Conservation (phyloP, 176 grass and related monocot genomes). For the Hordeum vulgare region MorexV3_pseudomolecules_assembly NC_058522.1:14368641-14369140, state of each 20-base stretch:
- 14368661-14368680: too few species aligned
- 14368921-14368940: slow-evolving; percentile 12
- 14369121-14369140: neutral
- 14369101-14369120: neutral
- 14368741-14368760: too few species aligned
- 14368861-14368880: slow-evolving; percentile 9
- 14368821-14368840: too few species aligned
- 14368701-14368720: too few species aligned
- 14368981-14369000: neutral
- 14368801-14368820: too few species aligned
- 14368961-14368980: neutral
- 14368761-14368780: too few species aligned
- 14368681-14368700: too few species aligned
- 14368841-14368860: slow-evolving; percentile 1
- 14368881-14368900: slow-evolving; percentile 32
- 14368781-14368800: too few species aligned
- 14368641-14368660: too few species aligned
- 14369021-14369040: neutral
- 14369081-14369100: neutral
- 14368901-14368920: slow-evolving; percentile 6
- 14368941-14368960: neutral
- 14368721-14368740: too few species aligned
- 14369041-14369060: neutral
- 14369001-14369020: neutral
- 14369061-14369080: neutral